Base-by-base conservation (phyloP, 345 rosid species). In the Populus simonii region DNA sequence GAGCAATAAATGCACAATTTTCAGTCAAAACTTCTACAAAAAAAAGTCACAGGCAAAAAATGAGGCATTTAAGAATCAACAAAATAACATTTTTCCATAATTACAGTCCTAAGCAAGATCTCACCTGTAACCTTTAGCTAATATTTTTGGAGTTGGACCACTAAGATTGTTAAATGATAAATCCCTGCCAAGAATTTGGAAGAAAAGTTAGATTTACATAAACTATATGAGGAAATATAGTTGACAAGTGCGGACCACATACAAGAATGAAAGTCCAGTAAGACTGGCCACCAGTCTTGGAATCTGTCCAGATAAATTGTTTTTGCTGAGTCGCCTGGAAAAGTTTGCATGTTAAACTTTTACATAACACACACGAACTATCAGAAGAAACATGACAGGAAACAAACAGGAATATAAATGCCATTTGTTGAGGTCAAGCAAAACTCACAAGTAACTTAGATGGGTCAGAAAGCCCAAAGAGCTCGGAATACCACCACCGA, bases 81-180 rank as follows among this genome's bases (percentile, higher is more conserved):
- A 22, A 11, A 70, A 35, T 15, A 62, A 74, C 8, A 39, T 33
- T 39, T 43, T 22, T 20, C 35, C 33, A 66, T 13, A 33, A 66
- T 53, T 29, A 66, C 65, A 68, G 57, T 53, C 35, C 65, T 8
- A 11, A 25, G 20, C 71, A 61, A 65, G 55, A 68, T 72, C 75
- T 85, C 76, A 93, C 98, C 98, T 91, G 81, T 93, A 93, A 77
- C 81, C 96, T 74, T 92, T 96, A 13, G 97, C 99, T 75, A 88
- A 83, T 74, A 93, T 93, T 73, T 80, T 92, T 12, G 98, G 99
- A 18, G 89, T 90, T 22, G 98, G 96, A 57, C 98, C 97, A 23
- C 97, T 96, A 31, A 93, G 92, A 87, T 96, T 96, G 82, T 96
- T 93, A 82, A 81, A 93, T 2, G 98, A 96, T 51, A 96, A 87